A percentile compares a stretch with the other conserved stretches of the same genome.
phyloP scores from a whole-genome alignment of 2,329 filamentous ascomycete species.

The Colletotrichum sp. region DNA sequence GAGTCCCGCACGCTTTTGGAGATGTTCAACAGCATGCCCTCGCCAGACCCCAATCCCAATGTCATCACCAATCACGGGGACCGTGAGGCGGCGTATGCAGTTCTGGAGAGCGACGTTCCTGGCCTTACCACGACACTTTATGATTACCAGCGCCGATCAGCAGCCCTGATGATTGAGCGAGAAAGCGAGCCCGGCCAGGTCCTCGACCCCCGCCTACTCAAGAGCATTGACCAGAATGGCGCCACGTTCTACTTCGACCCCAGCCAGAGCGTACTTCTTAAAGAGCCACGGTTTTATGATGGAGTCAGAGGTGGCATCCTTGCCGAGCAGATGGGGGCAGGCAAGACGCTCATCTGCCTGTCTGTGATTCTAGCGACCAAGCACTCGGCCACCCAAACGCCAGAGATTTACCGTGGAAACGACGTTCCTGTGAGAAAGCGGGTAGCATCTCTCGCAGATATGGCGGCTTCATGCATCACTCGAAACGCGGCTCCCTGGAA shows the following conservation, averaged over 20 bases:
- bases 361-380: conserved; percentile 78
- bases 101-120: conserved; percentile 57
- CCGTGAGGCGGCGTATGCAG: conserved; percentile 56
- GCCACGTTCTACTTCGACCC: conserved; percentile 73
- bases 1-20: conserved; percentile 65
- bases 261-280: conserved; percentile 65
- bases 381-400: conserved; percentile 69
- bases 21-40: conserved; percentile 76
- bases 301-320: conserved; percentile 77
- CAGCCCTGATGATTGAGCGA: conserved; percentile 82
- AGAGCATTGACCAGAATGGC: conserved; percentile 65
- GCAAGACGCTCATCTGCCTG: conserved; percentile 89
- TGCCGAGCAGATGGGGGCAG: conserved; percentile 81
- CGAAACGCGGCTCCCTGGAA: conserved; percentile 75
- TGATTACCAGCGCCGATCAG: conserved; percentile 80
- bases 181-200: conserved; percentile 70
- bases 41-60: conserved; percentile 64
- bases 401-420: conserved; percentile 60
- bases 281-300: conserved; percentile 76
- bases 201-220: conserved; percentile 76
- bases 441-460: conserved; percentile 72
- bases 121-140: conserved; percentile 67
- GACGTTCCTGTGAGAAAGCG: conserved; percentile 43
- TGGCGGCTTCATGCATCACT: conserved; percentile 75
- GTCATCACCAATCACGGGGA: conserved; percentile 54